Conservation (phyloP, 2,329 filamentous ascomycete species). For the Venturia asperata region DNA sequence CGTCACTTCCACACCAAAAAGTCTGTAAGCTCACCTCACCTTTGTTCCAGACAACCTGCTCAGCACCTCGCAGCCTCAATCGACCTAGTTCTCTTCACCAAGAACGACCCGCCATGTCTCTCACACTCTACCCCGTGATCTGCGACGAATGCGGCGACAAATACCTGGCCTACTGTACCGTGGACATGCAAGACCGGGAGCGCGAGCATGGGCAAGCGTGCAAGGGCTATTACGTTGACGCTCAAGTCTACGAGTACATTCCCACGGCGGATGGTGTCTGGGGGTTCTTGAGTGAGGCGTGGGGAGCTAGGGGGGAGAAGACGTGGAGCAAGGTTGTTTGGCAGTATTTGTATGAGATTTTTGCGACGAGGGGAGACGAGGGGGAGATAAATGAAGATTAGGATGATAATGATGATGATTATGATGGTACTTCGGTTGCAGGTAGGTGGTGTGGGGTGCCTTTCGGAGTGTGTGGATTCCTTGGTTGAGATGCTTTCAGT, state of each 20-base stretch:
- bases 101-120: neutral
- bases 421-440: neutral
- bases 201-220: neutral
- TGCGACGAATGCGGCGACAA: slow-evolving; percentile 6
- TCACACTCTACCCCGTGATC: neutral
- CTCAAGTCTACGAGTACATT: neutral
- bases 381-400: neutral
- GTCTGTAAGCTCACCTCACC: neutral
- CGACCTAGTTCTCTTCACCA: neutral
- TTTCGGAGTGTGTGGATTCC: neutral
- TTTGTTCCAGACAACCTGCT: neutral
- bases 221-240: neutral
- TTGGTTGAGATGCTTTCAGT: neutral
- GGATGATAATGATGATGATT: too few relatives aligned
- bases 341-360: neutral
- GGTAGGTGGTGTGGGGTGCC: too few relatives aligned
- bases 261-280: neutral
- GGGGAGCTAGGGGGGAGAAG: neutral
- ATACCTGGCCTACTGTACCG: neutral
- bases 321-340: neutral
- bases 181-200: neutral
- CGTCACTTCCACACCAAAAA: neutral
- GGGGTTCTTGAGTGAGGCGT: neutral
- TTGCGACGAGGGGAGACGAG: neutral
- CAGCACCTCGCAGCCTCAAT: neutral